phyloP scores from a whole-genome alignment of 495 filamentous ascomycete genomes.

The Penicillium chermesinum region DNA sequence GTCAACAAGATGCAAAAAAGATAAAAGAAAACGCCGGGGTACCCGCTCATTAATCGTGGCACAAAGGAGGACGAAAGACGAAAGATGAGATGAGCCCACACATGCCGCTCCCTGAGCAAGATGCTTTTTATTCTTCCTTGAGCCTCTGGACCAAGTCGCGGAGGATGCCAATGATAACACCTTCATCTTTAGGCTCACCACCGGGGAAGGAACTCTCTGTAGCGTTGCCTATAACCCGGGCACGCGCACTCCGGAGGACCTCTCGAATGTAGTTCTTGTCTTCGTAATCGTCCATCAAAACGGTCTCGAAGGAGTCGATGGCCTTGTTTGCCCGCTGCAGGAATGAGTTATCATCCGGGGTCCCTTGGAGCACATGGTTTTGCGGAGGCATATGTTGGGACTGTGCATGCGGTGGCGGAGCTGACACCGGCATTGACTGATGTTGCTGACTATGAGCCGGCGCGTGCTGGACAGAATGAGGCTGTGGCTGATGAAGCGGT shows the following conservation, averaged over 20 bases:
- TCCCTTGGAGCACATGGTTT: slow-evolving; percentile 42
- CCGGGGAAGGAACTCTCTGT: slow-evolving; percentile 45
- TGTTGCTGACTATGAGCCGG: slow-evolving; percentile 10
- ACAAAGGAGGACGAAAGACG: slow-evolving; percentile 3
- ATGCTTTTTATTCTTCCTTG: slow-evolving; percentile 27
- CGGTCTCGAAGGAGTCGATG: slow-evolving; percentile 46
- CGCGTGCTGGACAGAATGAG: slow-evolving; percentile 15
- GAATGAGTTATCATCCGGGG: slow-evolving; percentile 43
- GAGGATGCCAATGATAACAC: slow-evolving; percentile 42
- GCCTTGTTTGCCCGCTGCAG: slow-evolving; percentile 45
- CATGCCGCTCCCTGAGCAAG: background rate
- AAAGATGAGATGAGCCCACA: background rate
- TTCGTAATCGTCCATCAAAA: slow-evolving; percentile 46
- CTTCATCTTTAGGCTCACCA: slow-evolving; percentile 44
- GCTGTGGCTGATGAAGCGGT: slow-evolving; percentile 17
- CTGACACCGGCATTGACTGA: slow-evolving; percentile 32
- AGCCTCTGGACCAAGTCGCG: slow-evolving; percentile 39
- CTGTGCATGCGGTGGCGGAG: slow-evolving; percentile 25
- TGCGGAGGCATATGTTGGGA: slow-evolving; percentile 21
- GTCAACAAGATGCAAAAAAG: background rate
- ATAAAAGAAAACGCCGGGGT: background rate
- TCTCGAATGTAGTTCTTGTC: slow-evolving; percentile 49
- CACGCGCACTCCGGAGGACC: slow-evolving; percentile 45
- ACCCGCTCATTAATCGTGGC: background rate
- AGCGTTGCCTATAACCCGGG: slow-evolving; percentile 39